Base-by-base conservation (phyloP, 2,329 filamentous ascomycete genomes). In the Fusarium dlaminii region DNA sequence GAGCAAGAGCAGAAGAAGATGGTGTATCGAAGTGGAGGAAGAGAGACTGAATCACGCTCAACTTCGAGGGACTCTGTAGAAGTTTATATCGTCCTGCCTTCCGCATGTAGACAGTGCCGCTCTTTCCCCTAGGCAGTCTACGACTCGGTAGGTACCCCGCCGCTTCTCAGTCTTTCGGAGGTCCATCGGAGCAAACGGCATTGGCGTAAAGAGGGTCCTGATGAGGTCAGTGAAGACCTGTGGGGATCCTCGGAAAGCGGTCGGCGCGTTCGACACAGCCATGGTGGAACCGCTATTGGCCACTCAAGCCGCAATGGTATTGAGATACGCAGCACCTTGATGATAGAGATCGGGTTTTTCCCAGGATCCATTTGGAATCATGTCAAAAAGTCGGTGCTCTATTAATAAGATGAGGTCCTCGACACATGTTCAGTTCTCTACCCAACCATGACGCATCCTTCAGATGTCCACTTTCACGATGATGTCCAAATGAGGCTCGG, bases 181-280 rank as follows among this genome's bases (percentile, higher is more conserved):
- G 64, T 63, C 68, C 58, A 72, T 77, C 76, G 76, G 75, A 77
- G 67, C 69, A 70, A 66, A 40, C 27, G 55, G 63, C 65, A 57
- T 40, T 68, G 67, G 69, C 67, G 75, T 49, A 72, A 68, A 75
- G 69, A 76, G 77, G 66, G 70, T 62, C 59, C 42, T 37, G 62
- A 78, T 78, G 76, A 78, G 73, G 73, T 78, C 76, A 78, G 74
- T 77, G 64, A 70, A 62, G 69, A 32, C 42, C 37, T 77, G 76
- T 75, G 76, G 76, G 62, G 59, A 66, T 63, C n/a, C 39, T 64
- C 73, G 64, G 64, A 73, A 69, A 59, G 73, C 57, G 65, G 68
- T 59, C 70, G 63, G 74, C 59, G 66, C 63, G 75, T 49, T 48
- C 69, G 59, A 66, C 57, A 61, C 63, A 70, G 68, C 61, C 65